These are phyloP conservation scores for Ascochyta pisi DNA, from an alignment of 2,329 filamentous ascomycete species.

Conservation along the genomic window DNA sequence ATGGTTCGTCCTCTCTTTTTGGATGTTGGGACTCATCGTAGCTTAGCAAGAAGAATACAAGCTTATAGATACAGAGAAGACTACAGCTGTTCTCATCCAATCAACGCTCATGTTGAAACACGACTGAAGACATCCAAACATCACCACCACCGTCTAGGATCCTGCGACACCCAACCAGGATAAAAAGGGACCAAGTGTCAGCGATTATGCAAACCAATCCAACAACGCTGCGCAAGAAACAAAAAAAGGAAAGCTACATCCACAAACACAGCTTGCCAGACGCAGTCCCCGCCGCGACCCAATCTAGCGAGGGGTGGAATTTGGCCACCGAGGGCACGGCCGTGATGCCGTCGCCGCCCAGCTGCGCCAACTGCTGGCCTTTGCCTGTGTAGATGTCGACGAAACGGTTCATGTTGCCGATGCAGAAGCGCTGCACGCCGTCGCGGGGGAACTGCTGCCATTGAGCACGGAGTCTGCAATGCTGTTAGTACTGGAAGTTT, in stretches of 20 bases:
- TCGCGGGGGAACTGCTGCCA: constrained; percentile 86
- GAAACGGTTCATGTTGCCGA: constrained; percentile 98
- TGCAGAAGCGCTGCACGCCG: constrained; percentile 83
- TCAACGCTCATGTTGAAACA: too few species aligned
- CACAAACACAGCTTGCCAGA: constrained; percentile 93
- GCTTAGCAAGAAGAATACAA: too few species aligned
- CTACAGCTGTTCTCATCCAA: too few species aligned
- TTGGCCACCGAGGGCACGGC: constrained; percentile 92
- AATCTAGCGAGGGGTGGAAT: constrained; percentile 86
- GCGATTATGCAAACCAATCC: not conserved
- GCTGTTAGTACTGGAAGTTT: constrained; percentile 17
- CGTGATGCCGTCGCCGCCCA: constrained; percentile 88
- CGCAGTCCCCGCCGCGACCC: constrained; percentile 90
- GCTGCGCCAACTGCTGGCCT: constrained; percentile 86
- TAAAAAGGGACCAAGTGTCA: too few species aligned
- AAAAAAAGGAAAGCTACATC: constrained; percentile 62
- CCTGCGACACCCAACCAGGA: too few species aligned
- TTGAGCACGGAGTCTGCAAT: constrained; percentile 72
- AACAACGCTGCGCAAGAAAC: not conserved
- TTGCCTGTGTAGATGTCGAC: constrained; percentile 86
- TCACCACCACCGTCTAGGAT: too few species aligned
- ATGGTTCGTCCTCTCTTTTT: too few species aligned
- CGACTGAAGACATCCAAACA: too few species aligned
- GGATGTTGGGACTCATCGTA: too few species aligned
- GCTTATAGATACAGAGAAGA: too few species aligned